Evolutionary conservation across 1,284 basidiomycete genomes (phyloP), one percentile per base, ranked within the genome.

Genomic region (Austroboletus olivaceoglutinosus): DNA sequence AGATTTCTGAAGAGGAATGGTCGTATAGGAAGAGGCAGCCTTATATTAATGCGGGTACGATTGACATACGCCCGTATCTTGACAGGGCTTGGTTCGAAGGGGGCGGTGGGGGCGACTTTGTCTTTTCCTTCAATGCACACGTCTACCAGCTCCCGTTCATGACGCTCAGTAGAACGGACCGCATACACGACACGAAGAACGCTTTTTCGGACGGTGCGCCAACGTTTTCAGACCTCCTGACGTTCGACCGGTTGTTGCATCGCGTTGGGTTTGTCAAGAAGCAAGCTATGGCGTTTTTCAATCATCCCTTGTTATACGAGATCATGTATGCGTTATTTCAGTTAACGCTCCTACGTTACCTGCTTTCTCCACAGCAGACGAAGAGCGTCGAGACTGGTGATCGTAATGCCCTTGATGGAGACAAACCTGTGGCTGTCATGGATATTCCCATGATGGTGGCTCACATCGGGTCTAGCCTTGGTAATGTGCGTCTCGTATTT

Each of bases 91-190:
- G 25, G 25, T 70, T 70, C 47, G 55, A 72, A 4, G 54, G 48
- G 5, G 80, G 79, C 0, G 82, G 82, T 3, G 60, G 59, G 7
- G 64, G 58, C 4, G 77, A 78, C 49, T 72, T 78, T 19, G 69
- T 69, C 42, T 45, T 78, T 12, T 68, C 72, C 19, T 73, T 83
- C 38, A 68, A 73, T 21, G 75, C 73, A 50, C 80, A 73, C 57
- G 69, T 61, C 41, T 73, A 70, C 52, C 65, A 61, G 11, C 70
- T 83, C 7, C 76, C 80, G 0, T 77, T 74, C 56, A 78, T 82
- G 72, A 79, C 82, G 4, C 59, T 80, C n/a, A 73, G 74, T 3
- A 6, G 21, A 16, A 39, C 38, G 2, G 8, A 41, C 50, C 27
- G 4, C 11, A 9, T 27, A 10, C 27, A 10, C 27, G 27, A 27